Percentiles rank a stretch among this genome's conserved stretches.
Evolutionary conservation across 352 stramenopile genomes (phyloP).

Genomic region (Phytophthora gonapodyides): DNA sequence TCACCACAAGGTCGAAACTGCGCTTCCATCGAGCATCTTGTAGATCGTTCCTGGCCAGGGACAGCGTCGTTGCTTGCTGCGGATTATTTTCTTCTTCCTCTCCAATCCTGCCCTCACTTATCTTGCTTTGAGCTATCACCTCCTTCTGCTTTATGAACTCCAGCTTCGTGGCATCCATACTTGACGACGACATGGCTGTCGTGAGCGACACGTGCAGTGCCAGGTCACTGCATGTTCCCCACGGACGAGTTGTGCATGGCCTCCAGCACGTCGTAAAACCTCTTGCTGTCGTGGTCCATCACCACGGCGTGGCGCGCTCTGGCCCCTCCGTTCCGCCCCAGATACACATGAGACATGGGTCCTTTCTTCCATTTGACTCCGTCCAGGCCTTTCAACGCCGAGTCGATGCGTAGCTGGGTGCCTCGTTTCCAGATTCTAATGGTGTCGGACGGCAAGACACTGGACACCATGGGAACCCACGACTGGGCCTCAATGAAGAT

Average conservation of each 20-base stretch:
- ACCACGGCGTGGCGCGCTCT: conserved; percentile 55
- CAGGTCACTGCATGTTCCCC: conserved; percentile 73
- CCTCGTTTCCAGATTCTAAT: conserved; percentile 75
- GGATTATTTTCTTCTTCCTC: conserved; percentile 34
- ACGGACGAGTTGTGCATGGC: conserved; percentile 58
- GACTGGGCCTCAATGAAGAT: conserved; percentile 81
- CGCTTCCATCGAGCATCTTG: conserved; percentile 62
- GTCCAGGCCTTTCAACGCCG: conserved; percentile 74
- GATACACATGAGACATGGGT: conserved; percentile 73
- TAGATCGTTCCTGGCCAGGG: conserved; percentile 75
- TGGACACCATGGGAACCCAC: conserved; percentile 83
- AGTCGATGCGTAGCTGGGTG: conserved; percentile 71
- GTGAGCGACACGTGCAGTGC: conserved; percentile 77
- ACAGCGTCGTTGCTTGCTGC: conserved; percentile 42
- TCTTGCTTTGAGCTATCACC: conserved; percentile 44
- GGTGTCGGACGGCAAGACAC: conserved; percentile 76
- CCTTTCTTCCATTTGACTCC: conserved; percentile 78
- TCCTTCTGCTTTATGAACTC: conserved; percentile 67
- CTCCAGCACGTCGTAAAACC: conserved; percentile 70
- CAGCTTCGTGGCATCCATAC: conserved; percentile 57
- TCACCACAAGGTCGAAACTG: conserved; percentile 61
- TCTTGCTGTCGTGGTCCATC: conserved; percentile 61
- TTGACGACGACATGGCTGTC: conserved; percentile 64
- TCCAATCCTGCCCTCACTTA: conserved; percentile 26
- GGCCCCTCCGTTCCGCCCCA: conserved; percentile 36